Percentiles rank a stretch among this genome's conserved stretches.
phyloP scores from a whole-genome alignment of 2,329 filamentous ascomycete species.

The Trichoderma koningiopsis region DNA sequence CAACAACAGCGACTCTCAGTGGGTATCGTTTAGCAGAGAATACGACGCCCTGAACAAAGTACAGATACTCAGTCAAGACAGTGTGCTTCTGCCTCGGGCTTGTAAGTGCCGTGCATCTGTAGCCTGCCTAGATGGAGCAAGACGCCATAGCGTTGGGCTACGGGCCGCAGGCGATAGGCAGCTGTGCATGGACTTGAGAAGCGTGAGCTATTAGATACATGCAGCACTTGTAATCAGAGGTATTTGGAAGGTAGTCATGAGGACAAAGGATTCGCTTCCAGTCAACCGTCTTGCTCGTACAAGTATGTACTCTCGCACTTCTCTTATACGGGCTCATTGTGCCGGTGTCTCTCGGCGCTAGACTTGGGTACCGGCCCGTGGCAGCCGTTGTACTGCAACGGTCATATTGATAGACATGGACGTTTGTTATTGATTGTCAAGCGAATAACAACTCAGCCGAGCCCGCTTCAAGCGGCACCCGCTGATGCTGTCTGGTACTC shows the following conservation, averaged over 20 bases:
- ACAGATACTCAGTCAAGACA: not conserved
- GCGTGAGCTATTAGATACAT: not conserved
- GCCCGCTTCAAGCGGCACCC: not conserved
- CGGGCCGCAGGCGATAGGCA: constrained; percentile 19
- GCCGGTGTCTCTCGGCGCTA: not conserved
- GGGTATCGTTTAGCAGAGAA: not conserved
- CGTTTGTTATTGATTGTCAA: not conserved
- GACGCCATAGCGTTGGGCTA: constrained; percentile 15
- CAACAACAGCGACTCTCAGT: constrained; percentile 1
- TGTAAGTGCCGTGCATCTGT: not conserved
- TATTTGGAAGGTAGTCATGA: not conserved
- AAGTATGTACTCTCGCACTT: not conserved
- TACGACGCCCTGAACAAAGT: not conserved
- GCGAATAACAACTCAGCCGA: not conserved
- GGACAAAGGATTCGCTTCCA: not conserved
- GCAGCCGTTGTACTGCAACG: not conserved
- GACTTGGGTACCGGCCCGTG: not conserved
- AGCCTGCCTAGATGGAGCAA: not conserved
- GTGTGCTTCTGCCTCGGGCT: not conserved
- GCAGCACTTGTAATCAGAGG: not conserved
- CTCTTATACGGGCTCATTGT: not conserved
- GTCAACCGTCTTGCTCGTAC: not conserved
- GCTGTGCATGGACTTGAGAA: constrained; percentile 7
- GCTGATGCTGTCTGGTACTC: not conserved
- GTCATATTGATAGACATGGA: not conserved